These are phyloP conservation scores for Pestalotiopsis sp. DNA, from an alignment of 2,329 filamentous ascomycete genomes.

Conservation along the genomic window DNA sequence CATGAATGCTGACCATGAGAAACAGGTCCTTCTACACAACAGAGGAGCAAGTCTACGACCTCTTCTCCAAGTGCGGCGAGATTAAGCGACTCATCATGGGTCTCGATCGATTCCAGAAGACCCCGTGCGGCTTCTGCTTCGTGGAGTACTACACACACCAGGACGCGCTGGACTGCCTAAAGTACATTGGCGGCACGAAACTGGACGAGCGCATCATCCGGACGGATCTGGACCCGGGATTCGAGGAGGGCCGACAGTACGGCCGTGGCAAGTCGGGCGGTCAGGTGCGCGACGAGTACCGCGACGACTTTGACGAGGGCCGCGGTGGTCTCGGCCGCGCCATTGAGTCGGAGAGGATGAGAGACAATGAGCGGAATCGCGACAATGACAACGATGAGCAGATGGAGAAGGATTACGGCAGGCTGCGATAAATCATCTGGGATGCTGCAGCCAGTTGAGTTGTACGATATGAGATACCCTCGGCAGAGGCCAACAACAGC, in stretches of 20 bases:
- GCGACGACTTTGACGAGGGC: conserved; percentile 95
- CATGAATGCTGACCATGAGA: conserved; percentile 14
- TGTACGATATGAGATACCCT: conserved; percentile 16
- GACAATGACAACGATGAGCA: conserved; percentile 35
- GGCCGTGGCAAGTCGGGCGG: conserved; percentile 94
- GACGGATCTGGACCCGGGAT: conserved; percentile 93
- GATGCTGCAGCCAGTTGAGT: not conserved
- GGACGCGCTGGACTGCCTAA: conserved; percentile 96
- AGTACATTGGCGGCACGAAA: conserved; percentile 97
- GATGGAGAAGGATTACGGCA: conserved; percentile 63
- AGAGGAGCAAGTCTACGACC: conserved; percentile 97
- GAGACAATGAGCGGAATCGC: conserved; percentile 44
- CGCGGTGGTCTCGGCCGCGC: conserved; percentile 87
- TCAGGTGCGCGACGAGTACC: conserved; percentile 96
- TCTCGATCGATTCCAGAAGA: conserved; percentile 95
- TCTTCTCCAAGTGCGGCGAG: conserved; percentile 95
- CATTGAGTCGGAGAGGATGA: conserved; percentile 54
- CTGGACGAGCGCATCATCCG: conserved; percentile 96
- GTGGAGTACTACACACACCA: conserved; percentile 99
- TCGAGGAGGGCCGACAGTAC: conserved; percentile 94
- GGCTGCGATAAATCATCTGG: conserved; percentile 46
- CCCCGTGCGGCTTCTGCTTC: conserved; percentile 98
- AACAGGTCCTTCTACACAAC: conserved; percentile 93
- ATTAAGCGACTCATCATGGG: conserved; percentile 99
- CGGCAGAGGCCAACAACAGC: not conserved